Evolutionary conservation across 768 basidiomycete genomes (phyloP).

Genomic region (Mycena amicta): DNA sequence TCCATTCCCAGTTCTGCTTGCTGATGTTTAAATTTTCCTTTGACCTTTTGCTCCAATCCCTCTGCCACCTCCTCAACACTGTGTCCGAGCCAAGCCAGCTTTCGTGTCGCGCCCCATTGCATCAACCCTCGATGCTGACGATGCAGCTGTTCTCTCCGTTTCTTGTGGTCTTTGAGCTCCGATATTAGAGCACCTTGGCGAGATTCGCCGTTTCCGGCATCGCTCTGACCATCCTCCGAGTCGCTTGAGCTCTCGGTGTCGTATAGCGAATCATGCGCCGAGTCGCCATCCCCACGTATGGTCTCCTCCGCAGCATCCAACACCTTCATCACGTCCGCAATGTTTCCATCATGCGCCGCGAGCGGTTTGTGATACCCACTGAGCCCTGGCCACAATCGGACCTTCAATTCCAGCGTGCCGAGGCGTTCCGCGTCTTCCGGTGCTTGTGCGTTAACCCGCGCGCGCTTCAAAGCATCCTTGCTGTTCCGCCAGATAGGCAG

Average conservation of each 20-base stretch:
- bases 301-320: constrained; percentile 44
- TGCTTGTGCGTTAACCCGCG: constrained; percentile 27
- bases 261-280: constrained; percentile 25
- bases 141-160: constrained; percentile 47
- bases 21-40: constrained; percentile 37
- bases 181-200: constrained; percentile 26
- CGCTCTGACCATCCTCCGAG: constrained; percentile 22
- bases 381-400: constrained; percentile 43
- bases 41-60: constrained; percentile 43
- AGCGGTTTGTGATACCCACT: constrained; percentile 42
- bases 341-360: constrained; percentile 35
- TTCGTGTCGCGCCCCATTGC: constrained; percentile 60
- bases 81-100: constrained; percentile 57
- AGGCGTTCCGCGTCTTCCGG: constrained; percentile 3
- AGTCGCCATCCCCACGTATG: constrained; percentile 25
- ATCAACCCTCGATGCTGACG: constrained; percentile 63
- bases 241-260: constrained; percentile 23
- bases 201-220: constrained; percentile 6
- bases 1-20: constrained; percentile 39
- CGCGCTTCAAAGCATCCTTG: constrained; percentile 26
- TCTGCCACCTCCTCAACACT: constrained; percentile 47
- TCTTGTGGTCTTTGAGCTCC: constrained; percentile 44
- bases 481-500: constrained; percentile 32
- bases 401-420: constrained; percentile 32
- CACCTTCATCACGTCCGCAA: constrained; percentile 44